Evolutionary conservation across 108 stramenopile genomes (phyloP).

Genomic region (Hondaea fermentalgiana): DNA sequence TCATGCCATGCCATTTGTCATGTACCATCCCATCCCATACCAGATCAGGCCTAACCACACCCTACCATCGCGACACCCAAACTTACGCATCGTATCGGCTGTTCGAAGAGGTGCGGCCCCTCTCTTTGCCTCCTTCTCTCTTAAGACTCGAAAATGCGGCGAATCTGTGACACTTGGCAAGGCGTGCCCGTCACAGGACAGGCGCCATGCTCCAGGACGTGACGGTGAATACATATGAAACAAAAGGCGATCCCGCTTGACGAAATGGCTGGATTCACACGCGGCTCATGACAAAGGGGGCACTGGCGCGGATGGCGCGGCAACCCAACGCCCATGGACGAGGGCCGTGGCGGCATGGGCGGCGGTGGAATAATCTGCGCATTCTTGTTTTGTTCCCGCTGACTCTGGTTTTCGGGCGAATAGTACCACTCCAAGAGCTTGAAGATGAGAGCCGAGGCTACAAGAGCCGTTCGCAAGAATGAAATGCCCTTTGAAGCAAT

Average conservation of each 20-base stretch:
- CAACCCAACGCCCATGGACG: not conserved
- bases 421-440: constrained; percentile 15
- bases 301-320: not conserved
- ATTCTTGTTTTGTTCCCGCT: not conserved
- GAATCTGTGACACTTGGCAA: not conserved
- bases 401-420: constrained; percentile 2
- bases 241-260: not conserved
- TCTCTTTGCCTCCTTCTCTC: too few relatives aligned
- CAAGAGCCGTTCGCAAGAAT: not conserved
- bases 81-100: too few relatives aligned
- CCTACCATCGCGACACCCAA: too few relatives aligned
- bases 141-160: not conserved
- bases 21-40: too few relatives aligned
- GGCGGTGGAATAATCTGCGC: not conserved
- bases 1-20: too few relatives aligned
- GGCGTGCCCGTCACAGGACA: not conserved
- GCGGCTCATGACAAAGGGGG: not conserved
- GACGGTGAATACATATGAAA: not conserved
- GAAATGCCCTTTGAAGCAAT: not conserved
- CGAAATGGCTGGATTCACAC: not conserved
- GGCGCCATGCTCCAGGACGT: not conserved
- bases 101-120: too few relatives aligned
- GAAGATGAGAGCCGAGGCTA: not conserved
- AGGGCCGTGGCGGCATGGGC: not conserved
- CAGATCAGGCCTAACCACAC: too few relatives aligned